These are phyloP conservation scores for Dioszegia crocea DNA, from an alignment of 768 basidiomycete species.

Conservation along the genomic window DNA sequence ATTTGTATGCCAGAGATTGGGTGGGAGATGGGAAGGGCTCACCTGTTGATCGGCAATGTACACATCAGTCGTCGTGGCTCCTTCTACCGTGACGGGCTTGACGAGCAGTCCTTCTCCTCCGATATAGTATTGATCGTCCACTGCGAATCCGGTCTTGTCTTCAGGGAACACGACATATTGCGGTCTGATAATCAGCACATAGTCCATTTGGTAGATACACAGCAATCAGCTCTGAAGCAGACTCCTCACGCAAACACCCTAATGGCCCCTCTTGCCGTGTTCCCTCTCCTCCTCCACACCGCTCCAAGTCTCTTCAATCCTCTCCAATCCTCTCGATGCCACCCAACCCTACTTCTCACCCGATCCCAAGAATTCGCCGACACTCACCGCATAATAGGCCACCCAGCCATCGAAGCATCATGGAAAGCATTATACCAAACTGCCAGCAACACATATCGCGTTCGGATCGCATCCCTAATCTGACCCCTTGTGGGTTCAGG, in stretches of 20 bases:
- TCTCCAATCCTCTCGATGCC: too few relatives aligned
- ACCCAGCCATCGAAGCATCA: slow-evolving; percentile 73
- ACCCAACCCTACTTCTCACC: too few relatives aligned
- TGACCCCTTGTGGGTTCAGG: slow-evolving; percentile 85
- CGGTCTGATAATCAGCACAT: slow-evolving; percentile 61
- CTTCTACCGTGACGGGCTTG: slow-evolving; percentile 79
- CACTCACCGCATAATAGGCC: slow-evolving; percentile 73
- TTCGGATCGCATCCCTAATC: slow-evolving; percentile 68
- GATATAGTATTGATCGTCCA: slow-evolving; percentile 93
- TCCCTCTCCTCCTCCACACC: too few relatives aligned
- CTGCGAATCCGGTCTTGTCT: slow-evolving; percentile 73
- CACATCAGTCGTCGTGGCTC: slow-evolving; percentile 63
- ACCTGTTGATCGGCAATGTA: slow-evolving; percentile 83
- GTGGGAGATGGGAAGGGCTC: slow-evolving; percentile 9
- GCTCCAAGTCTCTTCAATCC: too few relatives aligned
- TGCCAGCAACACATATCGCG: slow-evolving; percentile 81
- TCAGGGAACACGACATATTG: slow-evolving; percentile 92
- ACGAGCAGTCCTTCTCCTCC: slow-evolving; percentile 82
- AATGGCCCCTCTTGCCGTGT: too few relatives aligned
- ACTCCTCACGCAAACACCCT: too few relatives aligned
- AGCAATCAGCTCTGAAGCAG: too few relatives aligned
- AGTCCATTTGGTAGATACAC: too few relatives aligned
- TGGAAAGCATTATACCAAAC: slow-evolving; percentile 98
- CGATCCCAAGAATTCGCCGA: background rate
- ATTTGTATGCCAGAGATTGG: background rate